Conservation (phyloP, 2,329 filamentous ascomycete genomes). For the Curvularia sp. region DNA sequence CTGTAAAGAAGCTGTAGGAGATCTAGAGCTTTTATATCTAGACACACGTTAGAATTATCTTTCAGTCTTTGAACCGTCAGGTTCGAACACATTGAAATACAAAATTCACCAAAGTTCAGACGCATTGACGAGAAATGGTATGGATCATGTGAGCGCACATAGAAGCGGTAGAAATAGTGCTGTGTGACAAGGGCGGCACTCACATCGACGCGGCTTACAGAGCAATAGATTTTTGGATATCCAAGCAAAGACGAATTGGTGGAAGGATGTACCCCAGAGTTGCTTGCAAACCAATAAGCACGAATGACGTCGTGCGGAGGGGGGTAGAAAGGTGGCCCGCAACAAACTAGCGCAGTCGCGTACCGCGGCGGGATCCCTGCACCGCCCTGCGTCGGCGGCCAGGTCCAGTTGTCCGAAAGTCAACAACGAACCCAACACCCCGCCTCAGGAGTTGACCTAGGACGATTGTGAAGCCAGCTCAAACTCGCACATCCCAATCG, state of each 20-base stretch:
- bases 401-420: conserved; percentile 19
- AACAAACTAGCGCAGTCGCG: conserved; percentile 14
- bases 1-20: not conserved
- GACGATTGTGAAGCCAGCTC: conserved; percentile 1
- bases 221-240: not conserved
- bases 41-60: not conserved
- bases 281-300: not conserved
- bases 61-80: not conserved
- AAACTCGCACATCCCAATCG: not conserved
- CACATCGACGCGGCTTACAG: not conserved
- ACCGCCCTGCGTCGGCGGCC: conserved; percentile 24
- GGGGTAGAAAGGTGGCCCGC: conserved; percentile 10
- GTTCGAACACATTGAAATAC: no score
- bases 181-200: not conserved
- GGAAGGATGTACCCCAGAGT: not conserved
- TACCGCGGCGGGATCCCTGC: conserved; percentile 19
- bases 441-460: conserved; percentile 2
- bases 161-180: not conserved
- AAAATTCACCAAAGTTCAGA: not conserved
- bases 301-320: conserved; percentile 18
- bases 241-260: not conserved
- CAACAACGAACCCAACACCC: conserved; percentile 22
- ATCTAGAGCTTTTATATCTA: not conserved
- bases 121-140: not conserved
- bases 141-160: not conserved